Conservation (phyloP, 257 asterid species). For the Jacaranda mimosifolia region DNA sequence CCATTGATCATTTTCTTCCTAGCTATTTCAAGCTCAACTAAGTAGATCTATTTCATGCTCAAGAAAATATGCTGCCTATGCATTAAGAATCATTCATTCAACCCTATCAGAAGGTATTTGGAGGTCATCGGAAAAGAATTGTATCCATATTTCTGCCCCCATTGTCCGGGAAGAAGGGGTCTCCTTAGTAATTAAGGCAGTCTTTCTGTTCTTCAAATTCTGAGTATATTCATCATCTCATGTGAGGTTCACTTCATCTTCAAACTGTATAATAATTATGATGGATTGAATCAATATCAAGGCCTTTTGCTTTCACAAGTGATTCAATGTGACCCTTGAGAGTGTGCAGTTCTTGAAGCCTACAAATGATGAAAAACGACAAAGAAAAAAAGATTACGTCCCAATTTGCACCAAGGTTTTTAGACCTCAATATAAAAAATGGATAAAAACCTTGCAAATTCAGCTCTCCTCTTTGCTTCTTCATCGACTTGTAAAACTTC, state of each 20-base stretch:
- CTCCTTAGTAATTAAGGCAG: too few relatives aligned
- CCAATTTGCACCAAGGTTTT: not conserved
- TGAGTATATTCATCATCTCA: not conserved
- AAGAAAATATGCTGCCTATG: too few relatives aligned
- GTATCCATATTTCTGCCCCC: too few relatives aligned
- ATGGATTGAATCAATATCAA: conserved; percentile 12
- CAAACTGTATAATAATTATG: conserved; percentile 18
- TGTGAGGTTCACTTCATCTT: not conserved
- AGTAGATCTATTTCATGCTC: too few relatives aligned
- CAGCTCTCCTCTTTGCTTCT: conserved; percentile 11
- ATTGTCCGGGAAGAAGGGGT: too few relatives aligned
- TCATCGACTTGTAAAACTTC: not conserved
- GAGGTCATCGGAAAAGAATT: too few relatives aligned
- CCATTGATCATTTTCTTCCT: too few relatives aligned
- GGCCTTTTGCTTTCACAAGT: conserved; percentile 14
- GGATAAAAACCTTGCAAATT: conserved; percentile 20
- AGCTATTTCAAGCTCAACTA: too few relatives aligned
- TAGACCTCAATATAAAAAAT: not conserved
- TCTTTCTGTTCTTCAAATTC: not conserved
- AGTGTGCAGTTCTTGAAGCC: conserved; percentile 18
- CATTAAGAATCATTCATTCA: too few relatives aligned
- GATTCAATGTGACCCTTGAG: conserved; percentile 32
- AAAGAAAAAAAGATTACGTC: not conserved
- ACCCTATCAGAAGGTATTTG: too few relatives aligned
- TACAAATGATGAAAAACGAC: not conserved